A percentile compares a stretch with the other conserved stretches of the same genome.
Conservation (phyloP, 306 rosid species). For the Trifolium fragiferum region DNA sequence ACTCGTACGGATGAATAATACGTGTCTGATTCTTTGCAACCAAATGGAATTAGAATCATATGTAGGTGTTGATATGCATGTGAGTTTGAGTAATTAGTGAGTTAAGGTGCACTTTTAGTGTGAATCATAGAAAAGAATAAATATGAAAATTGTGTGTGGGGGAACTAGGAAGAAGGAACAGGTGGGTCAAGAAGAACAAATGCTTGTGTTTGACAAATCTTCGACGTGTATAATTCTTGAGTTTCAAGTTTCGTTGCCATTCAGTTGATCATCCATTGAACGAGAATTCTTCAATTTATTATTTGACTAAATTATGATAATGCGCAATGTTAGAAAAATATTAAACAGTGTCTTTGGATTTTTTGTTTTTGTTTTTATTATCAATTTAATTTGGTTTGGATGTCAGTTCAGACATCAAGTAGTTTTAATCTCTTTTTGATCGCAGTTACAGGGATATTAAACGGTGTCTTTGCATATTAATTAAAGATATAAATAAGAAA, state of each 20-base stretch:
- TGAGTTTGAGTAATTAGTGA: constrained; percentile 39
- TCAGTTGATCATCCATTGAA: neutral
- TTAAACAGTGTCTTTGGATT: too few species aligned
- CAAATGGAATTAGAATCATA: constrained; percentile 10
- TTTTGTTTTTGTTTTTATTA: too few species aligned
- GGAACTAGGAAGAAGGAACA: constrained; percentile 24
- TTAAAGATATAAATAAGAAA: too few species aligned
- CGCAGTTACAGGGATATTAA: too few species aligned
- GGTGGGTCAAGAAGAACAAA: constrained; percentile 38
- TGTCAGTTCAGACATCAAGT: too few species aligned
- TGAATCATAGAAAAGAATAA: constrained; percentile 39
- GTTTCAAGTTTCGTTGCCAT: constrained; percentile 3
- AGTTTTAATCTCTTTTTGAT: too few species aligned
- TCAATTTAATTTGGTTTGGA: too few species aligned
- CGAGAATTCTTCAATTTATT: neutral
- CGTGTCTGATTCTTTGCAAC: constrained; percentile 20
- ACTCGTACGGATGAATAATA: neutral
- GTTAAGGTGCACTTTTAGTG: constrained; percentile 6
- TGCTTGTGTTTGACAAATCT: constrained; percentile 38
- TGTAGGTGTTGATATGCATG: constrained; percentile 41
- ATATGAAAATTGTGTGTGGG: neutral
- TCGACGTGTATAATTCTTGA: constrained; percentile 16
- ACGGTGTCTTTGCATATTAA: too few species aligned
- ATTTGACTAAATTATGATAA: neutral
- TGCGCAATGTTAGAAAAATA: too few species aligned